Evolutionary conservation across 2,329 filamentous ascomycete species (phyloP), one percentile per base, ranked within the genome.

Genomic region (Aureobasidium sp.): DNA sequence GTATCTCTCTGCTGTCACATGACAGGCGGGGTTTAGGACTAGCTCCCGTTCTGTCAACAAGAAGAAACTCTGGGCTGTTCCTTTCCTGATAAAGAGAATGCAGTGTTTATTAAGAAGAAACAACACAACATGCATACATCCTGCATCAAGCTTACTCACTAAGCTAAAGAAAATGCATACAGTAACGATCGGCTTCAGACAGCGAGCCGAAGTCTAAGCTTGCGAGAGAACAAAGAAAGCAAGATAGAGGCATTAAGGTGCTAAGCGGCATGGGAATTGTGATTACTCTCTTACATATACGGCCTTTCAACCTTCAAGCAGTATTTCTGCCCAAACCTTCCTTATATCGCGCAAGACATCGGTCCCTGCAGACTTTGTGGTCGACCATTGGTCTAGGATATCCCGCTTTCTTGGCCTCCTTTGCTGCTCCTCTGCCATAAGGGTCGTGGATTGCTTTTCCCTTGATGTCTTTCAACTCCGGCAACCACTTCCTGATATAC

Each of bases 401-500:
- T 0, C 88, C 87, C 8, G 77, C 80, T 74, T 82, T 86, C 74
- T 81, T 81, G 8, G 85, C 88, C 64, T 81, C 73, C 10, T 75
- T 74, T 1, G 73, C 82, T 0, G 80, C 85, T 1, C 87, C 86
- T 51, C 86, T 81, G 2, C 78, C 82, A 71, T 92, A 93, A 0
- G 91, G 91, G 66, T 92, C 90, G 71, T 96, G 91, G 4, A 96
- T 83, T 9, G 85, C 88, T 65, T 85, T 86, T 0, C 83, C 86
- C 67, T 82, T 71, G 3, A 93, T 74, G 0, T 74, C 80, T 30
- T 75, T 79, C 63, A 96, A 75, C 75, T 96, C 91, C 0, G 86
- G 86, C 9, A 96, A 79, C 91, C 91, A 96, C 63, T 84, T 84
- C 41, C 88, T 81, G 61, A 96, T 95, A 71, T 93, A 96, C 16